phyloP scores from a whole-genome alignment of 257 asterid species.

The Solanum gracilifrons region DNA sequence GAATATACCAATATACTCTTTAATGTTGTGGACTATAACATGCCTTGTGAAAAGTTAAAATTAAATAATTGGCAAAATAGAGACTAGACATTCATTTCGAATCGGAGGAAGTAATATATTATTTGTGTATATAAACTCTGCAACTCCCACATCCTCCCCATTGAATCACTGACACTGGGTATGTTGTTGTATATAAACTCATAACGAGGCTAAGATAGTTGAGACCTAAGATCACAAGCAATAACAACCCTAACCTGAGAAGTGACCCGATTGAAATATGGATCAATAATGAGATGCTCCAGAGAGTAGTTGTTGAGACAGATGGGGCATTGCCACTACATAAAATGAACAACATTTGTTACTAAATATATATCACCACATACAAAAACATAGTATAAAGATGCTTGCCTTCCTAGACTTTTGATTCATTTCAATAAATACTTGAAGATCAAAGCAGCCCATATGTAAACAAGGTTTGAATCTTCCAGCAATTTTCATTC shows the following conservation, averaged over 20 bases:
- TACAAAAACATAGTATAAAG: not conserved
- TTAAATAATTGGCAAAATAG: not conserved
- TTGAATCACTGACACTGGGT: not conserved
- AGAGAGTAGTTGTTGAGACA: constrained; percentile 81
- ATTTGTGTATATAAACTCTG: not conserved
- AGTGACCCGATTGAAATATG: constrained; percentile 68
- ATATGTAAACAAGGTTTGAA: constrained; percentile 63
- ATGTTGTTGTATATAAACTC: not conserved
- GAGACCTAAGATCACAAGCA: not conserved
- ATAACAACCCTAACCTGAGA: constrained; percentile 44
- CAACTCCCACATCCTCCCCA: not conserved
- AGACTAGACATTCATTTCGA: not conserved
- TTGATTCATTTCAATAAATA: constrained; percentile 64
- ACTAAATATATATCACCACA: not conserved
- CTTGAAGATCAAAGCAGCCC: constrained; percentile 84
- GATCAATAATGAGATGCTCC: constrained; percentile 77
- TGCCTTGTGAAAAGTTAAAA: not conserved
- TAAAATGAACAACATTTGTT: not conserved
- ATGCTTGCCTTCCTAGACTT: constrained; percentile 67
- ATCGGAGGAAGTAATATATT: not conserved
- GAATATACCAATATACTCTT: not conserved
- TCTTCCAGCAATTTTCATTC: constrained; percentile 77
- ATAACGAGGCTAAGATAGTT: not conserved
- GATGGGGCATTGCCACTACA: constrained; percentile 92
- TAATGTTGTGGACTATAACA: not conserved